These are phyloP conservation scores for Juncus inflexus DNA, from an alignment of 176 grass and related monocot genomes.

Conservation along the genomic window DNA sequence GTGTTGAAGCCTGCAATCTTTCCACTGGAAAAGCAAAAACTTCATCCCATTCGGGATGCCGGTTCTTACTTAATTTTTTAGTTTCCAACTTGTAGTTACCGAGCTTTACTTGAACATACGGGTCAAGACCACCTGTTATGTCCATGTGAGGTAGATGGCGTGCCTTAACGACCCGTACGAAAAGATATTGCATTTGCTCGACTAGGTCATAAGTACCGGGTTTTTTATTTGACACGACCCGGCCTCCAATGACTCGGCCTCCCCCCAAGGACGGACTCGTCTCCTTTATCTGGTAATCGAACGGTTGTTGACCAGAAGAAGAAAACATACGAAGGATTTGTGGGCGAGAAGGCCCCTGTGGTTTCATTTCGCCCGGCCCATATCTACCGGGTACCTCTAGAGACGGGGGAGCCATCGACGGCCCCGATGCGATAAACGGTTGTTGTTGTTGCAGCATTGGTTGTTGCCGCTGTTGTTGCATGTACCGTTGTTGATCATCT, in stretches of 20 bases:
- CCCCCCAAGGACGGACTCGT: constrained; percentile 83
- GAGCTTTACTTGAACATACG: constrained; percentile 64
- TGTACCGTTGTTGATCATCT: constrained; percentile 29
- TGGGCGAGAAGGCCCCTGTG: constrained; percentile 37
- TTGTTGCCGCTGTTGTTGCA: constrained; percentile 20
- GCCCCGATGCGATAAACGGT: not conserved
- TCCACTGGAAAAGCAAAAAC: constrained; percentile 85
- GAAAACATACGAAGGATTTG: constrained; percentile 55
- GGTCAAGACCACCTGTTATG: constrained; percentile 82
- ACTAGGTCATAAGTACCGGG: constrained; percentile 82
- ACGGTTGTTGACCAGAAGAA: constrained; percentile 48
- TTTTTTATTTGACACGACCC: constrained; percentile 61
- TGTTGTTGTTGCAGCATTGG: constrained; percentile 19
- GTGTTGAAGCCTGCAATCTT: constrained; percentile 39
- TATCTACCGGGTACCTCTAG: constrained; percentile 27
- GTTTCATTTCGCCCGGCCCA: constrained; percentile 32
- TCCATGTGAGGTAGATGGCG: constrained; percentile 69
- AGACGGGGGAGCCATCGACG: constrained; percentile 25
- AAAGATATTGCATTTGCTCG: constrained; percentile 94
- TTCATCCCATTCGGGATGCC: constrained; percentile 81
- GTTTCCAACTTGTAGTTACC: constrained; percentile 79
- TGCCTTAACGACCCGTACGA: constrained; percentile 88
- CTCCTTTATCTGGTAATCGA: constrained; percentile 81
- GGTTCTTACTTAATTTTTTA: constrained; percentile 57
- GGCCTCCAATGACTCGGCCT: constrained; percentile 67